These are phyloP conservation scores for Omphalea diandra DNA, from an alignment of 441 rosid genomes.

Conservation along the genomic window DNA sequence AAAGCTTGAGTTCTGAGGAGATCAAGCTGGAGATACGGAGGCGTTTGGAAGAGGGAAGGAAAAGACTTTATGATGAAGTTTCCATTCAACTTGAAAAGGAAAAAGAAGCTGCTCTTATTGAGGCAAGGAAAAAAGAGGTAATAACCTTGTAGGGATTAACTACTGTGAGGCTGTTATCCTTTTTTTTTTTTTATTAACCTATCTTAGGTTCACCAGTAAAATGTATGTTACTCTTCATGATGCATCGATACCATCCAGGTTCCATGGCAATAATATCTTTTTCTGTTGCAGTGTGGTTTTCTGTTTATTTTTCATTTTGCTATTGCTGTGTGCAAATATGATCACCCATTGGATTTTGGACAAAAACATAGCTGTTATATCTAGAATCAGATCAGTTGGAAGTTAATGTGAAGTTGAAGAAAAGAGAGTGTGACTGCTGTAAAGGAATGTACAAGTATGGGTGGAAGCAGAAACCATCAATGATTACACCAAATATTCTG, in stretches of 20 bases:
- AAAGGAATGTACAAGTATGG: not conserved
- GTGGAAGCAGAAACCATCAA: not conserved
- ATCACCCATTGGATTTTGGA: not conserved
- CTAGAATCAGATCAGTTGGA: too few relatives aligned
- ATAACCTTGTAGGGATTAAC: constrained; percentile 1
- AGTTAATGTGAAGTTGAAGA: too few relatives aligned
- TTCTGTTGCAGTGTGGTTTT: not conserved
- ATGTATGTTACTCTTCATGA: not conserved
- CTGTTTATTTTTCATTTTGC: not conserved
- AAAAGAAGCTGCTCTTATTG: constrained; percentile 62
- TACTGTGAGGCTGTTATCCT: not conserved
- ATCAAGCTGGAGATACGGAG: constrained; percentile 63
- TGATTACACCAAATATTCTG: too few relatives aligned
- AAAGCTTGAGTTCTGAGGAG: constrained; percentile 75
- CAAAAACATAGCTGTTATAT: too few relatives aligned
- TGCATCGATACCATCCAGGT: not conserved
- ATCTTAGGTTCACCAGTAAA: not conserved
- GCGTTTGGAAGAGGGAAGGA: constrained; percentile 75
- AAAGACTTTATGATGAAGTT: constrained; percentile 69
- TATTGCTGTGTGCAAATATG: not conserved
- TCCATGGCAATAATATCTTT: not conserved
- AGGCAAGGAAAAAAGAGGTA: constrained; percentile 86
- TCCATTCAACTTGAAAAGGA: constrained; percentile 78
- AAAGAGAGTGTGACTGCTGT: not conserved
- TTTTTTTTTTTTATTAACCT: not conserved